A percentile compares a stretch with the other conserved stretches of the same genome.
These are phyloP conservation scores for Microascus cirrosus DNA, from an alignment of 2,329 filamentous ascomycete species.

Conservation along the genomic window DNA sequence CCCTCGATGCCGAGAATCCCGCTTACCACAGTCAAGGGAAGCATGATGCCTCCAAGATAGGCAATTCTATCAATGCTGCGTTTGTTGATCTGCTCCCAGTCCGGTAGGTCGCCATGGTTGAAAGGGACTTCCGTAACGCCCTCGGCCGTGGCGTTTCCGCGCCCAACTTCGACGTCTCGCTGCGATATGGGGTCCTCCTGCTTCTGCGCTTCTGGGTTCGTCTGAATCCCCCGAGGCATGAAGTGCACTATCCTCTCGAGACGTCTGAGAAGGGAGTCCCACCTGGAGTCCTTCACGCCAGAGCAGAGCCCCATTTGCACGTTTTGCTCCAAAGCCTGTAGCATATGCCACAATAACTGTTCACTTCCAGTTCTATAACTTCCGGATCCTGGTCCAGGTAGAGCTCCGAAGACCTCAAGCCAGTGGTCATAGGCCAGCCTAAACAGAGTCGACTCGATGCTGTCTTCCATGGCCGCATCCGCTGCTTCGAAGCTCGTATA, in stretches of 20 bases:
- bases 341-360: neutral
- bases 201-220: neutral
- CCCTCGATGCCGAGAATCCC: constrained; percentile 35
- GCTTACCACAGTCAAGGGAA: constrained; percentile 35
- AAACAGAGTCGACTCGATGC: neutral
- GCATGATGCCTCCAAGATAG: constrained; percentile 36
- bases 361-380: neutral
- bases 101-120: neutral
- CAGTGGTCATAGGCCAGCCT: neutral
- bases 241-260: neutral
- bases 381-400: neutral
- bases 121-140: neutral
- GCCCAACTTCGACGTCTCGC: neutral
- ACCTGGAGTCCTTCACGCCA: neutral
- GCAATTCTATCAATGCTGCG: constrained; percentile 25
- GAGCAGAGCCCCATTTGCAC: neutral
- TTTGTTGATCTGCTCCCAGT: neutral
- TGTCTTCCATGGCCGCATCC: neutral
- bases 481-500: neutral
- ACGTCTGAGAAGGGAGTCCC: neutral
- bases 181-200: neutral
- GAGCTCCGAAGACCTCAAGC: neutral
- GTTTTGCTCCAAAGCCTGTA: neutral
- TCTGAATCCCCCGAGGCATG: neutral
- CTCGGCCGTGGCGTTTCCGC: neutral